phyloP scores from a whole-genome alignment of 225 moss, liverwort and hornwort species.

The Bryoerythrophyllum caledonicum region DNA sequence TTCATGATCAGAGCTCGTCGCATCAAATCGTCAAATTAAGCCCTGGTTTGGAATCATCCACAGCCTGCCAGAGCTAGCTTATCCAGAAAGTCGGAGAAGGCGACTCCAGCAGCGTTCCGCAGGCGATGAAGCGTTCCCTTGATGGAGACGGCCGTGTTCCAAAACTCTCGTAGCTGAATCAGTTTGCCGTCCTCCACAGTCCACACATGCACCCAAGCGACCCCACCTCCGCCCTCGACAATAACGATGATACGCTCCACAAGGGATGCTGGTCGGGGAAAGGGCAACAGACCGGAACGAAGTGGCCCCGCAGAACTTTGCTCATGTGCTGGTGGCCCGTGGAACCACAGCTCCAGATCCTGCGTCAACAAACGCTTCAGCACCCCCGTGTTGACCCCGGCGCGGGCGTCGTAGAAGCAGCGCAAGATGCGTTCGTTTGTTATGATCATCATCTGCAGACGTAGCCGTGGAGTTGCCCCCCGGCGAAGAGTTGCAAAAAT shows the following conservation, averaged over 20 bases:
- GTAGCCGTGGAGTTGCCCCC: neutral
- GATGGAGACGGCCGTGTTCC: constrained; percentile 25
- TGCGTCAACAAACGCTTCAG: no score
- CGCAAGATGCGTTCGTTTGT: constrained; percentile 18
- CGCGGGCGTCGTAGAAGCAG: constrained; percentile 28
- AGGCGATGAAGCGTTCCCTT: constrained; percentile 1
- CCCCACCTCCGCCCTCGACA: constrained; percentile 29
- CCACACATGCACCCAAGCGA: constrained; percentile 36
- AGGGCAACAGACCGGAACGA: constrained; percentile 18
- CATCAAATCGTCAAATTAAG: constrained; percentile 21
- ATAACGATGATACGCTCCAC: constrained; percentile 18
- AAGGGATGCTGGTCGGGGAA: neutral
- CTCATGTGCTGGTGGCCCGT: constrained; percentile 35
- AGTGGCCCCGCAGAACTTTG: constrained; percentile 15
- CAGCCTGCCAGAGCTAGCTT: constrained; percentile 18
- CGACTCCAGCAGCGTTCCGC: neutral
- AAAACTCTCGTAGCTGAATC: constrained; percentile 26
- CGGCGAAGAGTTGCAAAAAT: neutral
- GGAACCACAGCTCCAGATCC: constrained; percentile 28
- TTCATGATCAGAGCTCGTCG: neutral
- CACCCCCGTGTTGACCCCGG: constrained; percentile 7
- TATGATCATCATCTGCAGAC: neutral
- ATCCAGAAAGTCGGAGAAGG: constrained; percentile 10
- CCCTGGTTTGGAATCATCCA: neutral
- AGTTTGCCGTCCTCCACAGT: constrained; percentile 23